Base-by-base conservation (phyloP, 345 rosid species). In the Cardamine occulta region DNA sequence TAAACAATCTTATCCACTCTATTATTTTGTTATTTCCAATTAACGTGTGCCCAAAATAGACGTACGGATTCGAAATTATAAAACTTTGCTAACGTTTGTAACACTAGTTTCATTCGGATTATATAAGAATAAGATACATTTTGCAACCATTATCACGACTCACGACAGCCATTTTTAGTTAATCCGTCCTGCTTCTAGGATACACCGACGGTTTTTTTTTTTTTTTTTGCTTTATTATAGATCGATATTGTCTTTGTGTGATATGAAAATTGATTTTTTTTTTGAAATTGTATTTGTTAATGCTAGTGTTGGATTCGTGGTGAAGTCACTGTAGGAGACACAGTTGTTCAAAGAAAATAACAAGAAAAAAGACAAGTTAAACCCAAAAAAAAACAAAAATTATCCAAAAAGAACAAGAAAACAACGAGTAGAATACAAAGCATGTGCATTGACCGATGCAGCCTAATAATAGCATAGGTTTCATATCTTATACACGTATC, bases 1-100 rank as follows among this genome's bases (percentile, higher is more conserved):
- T 76, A 76, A 21, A 32, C 75, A 69, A 62, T 34, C 65, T 69
- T 70, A 44, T 76, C 80, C 80, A 61, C 63, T 40, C 2, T 62
- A 3, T 52, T 40, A 5, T 29, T 61, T 61, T 44, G 11, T 12
- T 61, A 8, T 19, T 29, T 15, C 28, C 2, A 39, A 7, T 29
- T 60, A 28, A 74, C 32, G 18, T 4, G 21, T 6, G 31, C 65
- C 65, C 58, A 63, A 52, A 63, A 63, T 40, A 74, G 17, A 21
- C 28, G 66, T 73, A 23, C 64, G 42, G 71, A 64, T 21, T 54
- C 54, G 13, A 10, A 4, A 5, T 18, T 17, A 42, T 11, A 21
- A 21, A 9, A 8, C 4, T 7, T 55, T 8, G 14, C 28, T 10
- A 35, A 67, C 53, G 35, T 67, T 19, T 35, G 9, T 39, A 39